Evolutionary conservation across 1,139 yeast genomes (phyloP).

Genomic region (Petasospora fabianii): DNA sequence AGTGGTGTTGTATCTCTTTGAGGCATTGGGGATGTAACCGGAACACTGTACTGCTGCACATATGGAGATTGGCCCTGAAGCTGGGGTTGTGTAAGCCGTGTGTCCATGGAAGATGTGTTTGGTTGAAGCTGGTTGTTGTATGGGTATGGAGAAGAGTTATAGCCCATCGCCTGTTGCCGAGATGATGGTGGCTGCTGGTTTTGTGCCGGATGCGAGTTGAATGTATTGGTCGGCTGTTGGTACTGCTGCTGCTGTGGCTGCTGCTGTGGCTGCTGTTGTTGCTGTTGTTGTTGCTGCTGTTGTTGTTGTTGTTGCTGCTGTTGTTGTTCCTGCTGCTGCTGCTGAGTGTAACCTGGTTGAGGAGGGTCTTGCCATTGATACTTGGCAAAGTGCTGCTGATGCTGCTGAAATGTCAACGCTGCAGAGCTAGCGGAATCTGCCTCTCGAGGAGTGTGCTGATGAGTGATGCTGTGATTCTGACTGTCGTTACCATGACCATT

Average conservation of each 20-base stretch:
- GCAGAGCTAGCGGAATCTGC: too few species aligned
- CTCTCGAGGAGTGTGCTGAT: too few species aligned
- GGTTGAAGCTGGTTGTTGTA: too few species aligned
- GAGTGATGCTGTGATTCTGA: background rate
- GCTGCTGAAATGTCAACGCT: too few species aligned
- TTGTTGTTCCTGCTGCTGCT: background rate
- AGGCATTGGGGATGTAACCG: too few species aligned
- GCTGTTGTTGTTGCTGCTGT: conserved; percentile 1
- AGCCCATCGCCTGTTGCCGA: too few species aligned
- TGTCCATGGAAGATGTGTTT: too few species aligned
- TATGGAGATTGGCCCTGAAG: too few species aligned
- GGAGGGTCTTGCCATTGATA: background rate
- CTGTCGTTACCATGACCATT: background rate
- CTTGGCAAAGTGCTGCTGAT: background rate
- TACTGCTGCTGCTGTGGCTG: conserved; percentile 1
- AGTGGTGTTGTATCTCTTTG: too few species aligned
- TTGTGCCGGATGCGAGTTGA: background rate
- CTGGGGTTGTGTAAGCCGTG: too few species aligned
- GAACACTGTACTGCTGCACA: too few species aligned
- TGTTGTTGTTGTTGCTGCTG: background rate
- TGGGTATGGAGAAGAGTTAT: too few species aligned
- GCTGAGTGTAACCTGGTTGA: background rate
- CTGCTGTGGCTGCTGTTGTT: conserved; percentile 6
- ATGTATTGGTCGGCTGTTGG: background rate
- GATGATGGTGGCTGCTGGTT: background rate